phyloP scores from a whole-genome alignment of 768 basidiomycete genomes.

The Lactifluus subvellereus region DNA sequence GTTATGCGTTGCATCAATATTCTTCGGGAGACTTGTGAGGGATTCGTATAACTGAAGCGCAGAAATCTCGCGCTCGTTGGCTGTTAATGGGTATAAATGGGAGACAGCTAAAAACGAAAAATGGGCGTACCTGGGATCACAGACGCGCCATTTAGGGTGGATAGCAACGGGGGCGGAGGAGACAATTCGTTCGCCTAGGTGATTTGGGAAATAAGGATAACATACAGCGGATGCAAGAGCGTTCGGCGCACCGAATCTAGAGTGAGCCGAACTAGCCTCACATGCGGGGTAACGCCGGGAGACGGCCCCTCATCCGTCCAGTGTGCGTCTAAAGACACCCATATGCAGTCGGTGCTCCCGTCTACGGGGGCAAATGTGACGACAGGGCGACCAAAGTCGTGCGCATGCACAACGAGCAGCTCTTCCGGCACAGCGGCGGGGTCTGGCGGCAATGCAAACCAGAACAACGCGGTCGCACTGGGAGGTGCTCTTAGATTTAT shows the following conservation, averaged over 20 bases:
- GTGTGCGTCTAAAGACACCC: conserved; percentile 46
- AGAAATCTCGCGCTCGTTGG: conserved; percentile 44
- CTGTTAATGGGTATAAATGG: conserved; percentile 31
- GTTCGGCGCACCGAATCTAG: conserved; percentile 36
- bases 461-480: conserved; percentile 68
- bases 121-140: conserved; percentile 41
- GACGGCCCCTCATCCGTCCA: conserved; percentile 28
- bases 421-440: neutral
- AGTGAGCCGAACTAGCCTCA: conserved; percentile 15
- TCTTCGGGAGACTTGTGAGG: conserved; percentile 56
- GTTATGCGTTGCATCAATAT: conserved; percentile 41
- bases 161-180: conserved; percentile 32
- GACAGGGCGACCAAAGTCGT: conserved; percentile 55
- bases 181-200: conserved; percentile 36
- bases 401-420: conserved; percentile 24
- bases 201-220: neutral
- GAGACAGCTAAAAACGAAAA: neutral
- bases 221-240: neutral
- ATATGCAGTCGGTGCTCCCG: conserved; percentile 35
- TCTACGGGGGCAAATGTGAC: conserved; percentile 46
- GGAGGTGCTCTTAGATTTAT: conserved; percentile 4
- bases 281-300: neutral
- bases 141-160: conserved; percentile 42
- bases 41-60: conserved; percentile 55
- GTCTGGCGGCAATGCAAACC: conserved; percentile 31